Conservation (phyloP, 2,329 filamentous ascomycete species). For the Fusarium sp. region DNA sequence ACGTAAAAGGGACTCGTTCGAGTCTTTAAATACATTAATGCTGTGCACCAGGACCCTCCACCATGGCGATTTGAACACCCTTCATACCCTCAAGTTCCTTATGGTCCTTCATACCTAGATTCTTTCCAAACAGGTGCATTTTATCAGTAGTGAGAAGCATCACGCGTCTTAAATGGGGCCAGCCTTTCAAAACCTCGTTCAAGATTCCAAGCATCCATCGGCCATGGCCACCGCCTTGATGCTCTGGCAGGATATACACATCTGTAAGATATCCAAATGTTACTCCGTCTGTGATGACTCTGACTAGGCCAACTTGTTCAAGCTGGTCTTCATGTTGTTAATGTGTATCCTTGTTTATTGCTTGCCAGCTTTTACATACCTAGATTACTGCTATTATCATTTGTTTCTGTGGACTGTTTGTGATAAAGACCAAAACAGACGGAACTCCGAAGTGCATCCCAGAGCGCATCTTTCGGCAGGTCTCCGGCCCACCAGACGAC, state of each 20-base stretch:
- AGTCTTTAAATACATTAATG: neutral
- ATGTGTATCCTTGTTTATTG: fast-evolving
- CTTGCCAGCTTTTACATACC: neutral
- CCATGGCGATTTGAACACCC: neutral
- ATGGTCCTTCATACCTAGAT: neutral
- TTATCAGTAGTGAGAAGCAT: neutral
- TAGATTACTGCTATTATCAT: fast-evolving
- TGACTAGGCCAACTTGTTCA: neutral
- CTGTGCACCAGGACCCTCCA: neutral
- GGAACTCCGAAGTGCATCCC: neutral
- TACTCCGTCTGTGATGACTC: neutral
- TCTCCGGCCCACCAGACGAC: constrained; percentile 4
- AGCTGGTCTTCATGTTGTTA: neutral
- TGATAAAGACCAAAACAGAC: neutral
- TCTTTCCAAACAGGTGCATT: neutral
- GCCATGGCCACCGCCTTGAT: neutral
- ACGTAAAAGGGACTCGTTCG: neutral
- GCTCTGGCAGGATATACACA: neutral
- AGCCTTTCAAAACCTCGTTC: neutral
- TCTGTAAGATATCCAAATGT: neutral
- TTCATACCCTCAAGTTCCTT: neutral
- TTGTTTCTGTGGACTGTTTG: neutral
- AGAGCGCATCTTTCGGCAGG: neutral
- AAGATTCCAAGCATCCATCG: constrained; percentile 1
- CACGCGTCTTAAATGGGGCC: neutral